Conservation (phyloP, 164 flowering plant genomes). For the Sextonia rubra region DNA sequence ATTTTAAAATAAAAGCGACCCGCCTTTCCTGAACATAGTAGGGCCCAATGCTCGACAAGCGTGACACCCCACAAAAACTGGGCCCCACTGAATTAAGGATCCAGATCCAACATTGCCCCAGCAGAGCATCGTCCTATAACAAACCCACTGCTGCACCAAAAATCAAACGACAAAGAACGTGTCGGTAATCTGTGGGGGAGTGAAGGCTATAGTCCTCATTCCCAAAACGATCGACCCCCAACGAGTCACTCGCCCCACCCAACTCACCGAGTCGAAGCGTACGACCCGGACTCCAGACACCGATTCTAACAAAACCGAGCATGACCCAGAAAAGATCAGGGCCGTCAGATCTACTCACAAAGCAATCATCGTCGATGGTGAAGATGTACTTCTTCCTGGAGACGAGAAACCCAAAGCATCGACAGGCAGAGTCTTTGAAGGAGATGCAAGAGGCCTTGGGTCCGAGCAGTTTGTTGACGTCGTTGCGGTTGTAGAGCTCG, state of each 20-base stretch:
- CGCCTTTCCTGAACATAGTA: too few species aligned
- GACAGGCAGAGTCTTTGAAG: slow-evolving; percentile 88
- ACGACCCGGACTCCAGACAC: not conserved
- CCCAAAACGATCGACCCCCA: too few species aligned
- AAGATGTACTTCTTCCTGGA: slow-evolving; percentile 88
- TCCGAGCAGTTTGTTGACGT: slow-evolving; percentile 65
- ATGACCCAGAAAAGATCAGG: not conserved
- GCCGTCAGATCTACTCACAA: slow-evolving; percentile 39
- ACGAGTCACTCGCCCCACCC: not conserved
- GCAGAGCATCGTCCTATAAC: not conserved
- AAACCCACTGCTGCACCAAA: not conserved
- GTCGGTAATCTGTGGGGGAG: too few species aligned
- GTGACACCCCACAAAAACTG: not conserved
- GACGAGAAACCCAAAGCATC: slow-evolving; percentile 84
- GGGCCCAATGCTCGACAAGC: too few species aligned
- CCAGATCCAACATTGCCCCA: not conserved
- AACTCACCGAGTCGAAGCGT: not conserved
- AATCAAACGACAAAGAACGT: not conserved
- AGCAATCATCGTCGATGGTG: slow-evolving; percentile 90
- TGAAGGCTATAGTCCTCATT: too few species aligned
- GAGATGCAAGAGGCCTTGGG: slow-evolving; percentile 80
- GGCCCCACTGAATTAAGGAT: not conserved
- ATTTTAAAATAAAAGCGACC: too few species aligned
- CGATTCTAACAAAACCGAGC: not conserved
- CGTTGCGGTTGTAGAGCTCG: slow-evolving; percentile 79